Conservation (phyloP, 805 yeast species). For the Lipomyces anomalus region DNA sequence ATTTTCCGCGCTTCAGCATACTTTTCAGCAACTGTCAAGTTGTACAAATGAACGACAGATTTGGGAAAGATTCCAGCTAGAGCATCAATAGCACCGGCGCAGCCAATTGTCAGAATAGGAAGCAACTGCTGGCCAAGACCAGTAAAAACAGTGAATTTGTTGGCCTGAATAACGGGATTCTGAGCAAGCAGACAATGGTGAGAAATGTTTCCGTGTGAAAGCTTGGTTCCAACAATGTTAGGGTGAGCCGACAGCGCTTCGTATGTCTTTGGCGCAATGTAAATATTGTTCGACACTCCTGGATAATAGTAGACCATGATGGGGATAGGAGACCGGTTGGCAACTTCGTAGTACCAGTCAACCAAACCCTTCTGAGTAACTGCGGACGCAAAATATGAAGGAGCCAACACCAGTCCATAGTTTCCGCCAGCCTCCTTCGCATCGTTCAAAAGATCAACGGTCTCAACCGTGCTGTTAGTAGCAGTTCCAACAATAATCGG, state of each 20-base stretch:
- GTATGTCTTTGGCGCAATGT: constrained; percentile 38
- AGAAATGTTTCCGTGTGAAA: constrained; percentile 48
- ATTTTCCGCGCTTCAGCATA: constrained; percentile 39
- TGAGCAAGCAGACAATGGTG: constrained; percentile 43
- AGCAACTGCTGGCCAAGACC: constrained; percentile 50
- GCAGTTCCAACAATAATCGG: constrained; percentile 48
- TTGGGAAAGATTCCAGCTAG: constrained; percentile 50
- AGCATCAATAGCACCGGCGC: constrained; percentile 49
- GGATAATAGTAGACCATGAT: constrained; percentile 45
- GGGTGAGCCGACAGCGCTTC: constrained; percentile 41
- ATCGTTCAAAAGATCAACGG: constrained; percentile 34
- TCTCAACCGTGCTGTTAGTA: constrained; percentile 42
- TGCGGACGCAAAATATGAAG: constrained; percentile 45
- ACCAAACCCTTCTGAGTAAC: constrained; percentile 44
- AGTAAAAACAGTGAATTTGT: constrained; percentile 42
- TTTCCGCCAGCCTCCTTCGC: constrained; percentile 31
- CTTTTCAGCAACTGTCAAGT: constrained; percentile 35
- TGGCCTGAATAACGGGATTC: constrained; percentile 37
- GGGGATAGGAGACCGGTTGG: constrained; percentile 41
- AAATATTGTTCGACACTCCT: constrained; percentile 44
- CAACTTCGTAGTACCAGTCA: constrained; percentile 42
- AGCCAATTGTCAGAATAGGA: constrained; percentile 45
- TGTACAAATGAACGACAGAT: constrained; percentile 40
- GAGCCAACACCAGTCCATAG: constrained; percentile 37
- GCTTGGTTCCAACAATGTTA: constrained; percentile 47